phyloP scores from a whole-genome alignment of 352 stramenopile genomes.

The Phytophthora sojae region DNA sequence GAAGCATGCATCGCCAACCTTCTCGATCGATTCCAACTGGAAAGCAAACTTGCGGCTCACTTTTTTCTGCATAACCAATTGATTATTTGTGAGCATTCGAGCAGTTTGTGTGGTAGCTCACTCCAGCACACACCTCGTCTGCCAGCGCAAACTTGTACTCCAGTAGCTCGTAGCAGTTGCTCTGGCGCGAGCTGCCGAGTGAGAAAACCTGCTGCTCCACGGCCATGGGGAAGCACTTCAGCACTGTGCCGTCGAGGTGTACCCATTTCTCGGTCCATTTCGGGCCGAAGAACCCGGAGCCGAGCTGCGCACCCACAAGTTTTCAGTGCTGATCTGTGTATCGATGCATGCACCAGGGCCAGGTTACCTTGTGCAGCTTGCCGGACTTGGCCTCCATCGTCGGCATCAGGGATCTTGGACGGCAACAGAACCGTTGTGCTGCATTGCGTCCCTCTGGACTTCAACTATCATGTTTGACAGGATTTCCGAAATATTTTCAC shows the following conservation, averaged over 20 bases:
- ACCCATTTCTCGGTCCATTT: constrained; percentile 89
- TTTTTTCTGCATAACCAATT: constrained; percentile 49
- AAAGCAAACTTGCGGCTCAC: constrained; percentile 71
- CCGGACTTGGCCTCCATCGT: constrained; percentile 68
- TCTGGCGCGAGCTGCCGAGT: constrained; percentile 59
- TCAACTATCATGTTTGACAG: constrained; percentile 25
- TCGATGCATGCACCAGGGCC: not conserved
- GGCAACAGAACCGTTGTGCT: not conserved
- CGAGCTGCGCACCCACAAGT: constrained; percentile 40
- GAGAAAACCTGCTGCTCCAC: constrained; percentile 66
- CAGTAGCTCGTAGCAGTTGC: constrained; percentile 50
- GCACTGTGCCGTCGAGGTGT: constrained; percentile 68
- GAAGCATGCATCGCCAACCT: constrained; percentile 31
- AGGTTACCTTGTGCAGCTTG: constrained; percentile 67
- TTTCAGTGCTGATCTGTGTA: not conserved
- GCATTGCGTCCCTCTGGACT: constrained; percentile 15
- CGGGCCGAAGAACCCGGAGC: constrained; percentile 60
- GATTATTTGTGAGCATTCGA: not conserved
- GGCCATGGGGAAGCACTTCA: constrained; percentile 83
- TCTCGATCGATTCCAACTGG: constrained; percentile 59
- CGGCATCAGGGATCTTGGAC: constrained; percentile 22
- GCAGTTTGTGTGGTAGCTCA: not conserved
- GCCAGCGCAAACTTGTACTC: constrained; percentile 54
- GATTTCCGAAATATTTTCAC: constrained; percentile 7
- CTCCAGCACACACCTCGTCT: constrained; percentile 45